Evolutionary conservation across 257 asterid species (phyloP), one percentile per base, ranked within the genome.

Genomic region (Scutellaria galericulata): DNA sequence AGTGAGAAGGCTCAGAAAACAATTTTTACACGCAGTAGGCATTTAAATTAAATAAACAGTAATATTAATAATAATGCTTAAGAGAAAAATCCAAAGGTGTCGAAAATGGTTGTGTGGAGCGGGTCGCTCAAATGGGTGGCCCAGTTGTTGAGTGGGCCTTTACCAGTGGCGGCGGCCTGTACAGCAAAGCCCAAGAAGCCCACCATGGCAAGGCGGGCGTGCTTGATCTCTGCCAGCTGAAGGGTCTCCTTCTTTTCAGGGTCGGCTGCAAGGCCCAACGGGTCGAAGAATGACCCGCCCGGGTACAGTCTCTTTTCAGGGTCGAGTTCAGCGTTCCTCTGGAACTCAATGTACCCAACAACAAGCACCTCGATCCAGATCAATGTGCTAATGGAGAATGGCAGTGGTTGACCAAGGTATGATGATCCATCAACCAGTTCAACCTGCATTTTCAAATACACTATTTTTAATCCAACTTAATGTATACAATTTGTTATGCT

Each of bases 111-210:
- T 3, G 98, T 93, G 96, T 93, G 98, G 77, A 93, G 98, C 42
- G 98, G 98, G 86, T 93, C 98, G 64, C 98, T 90, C 93, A 93
- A 79, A 53, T 93, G 98, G 84, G 98, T 93, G 2, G 81, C 97
- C 97, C 97, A 93, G 84, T 90, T 93, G 91, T 90, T 93, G 22
- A 93, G 96, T 45, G 98, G 98, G 24, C 98, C 98, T 82, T 93
- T 90, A 7, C 98, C 98, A 1, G 98, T 93, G 58, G 96, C 96
- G 4, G 96, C 96, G 5, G 98, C 98, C 73, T 93, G 98, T 44
- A 88, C 96, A 0, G 97, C 98, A 46, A 95, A 95, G 12, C 99
- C 99, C 58, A 95, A 76, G 85, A 90, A 92, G 2, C 48, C 99
- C 74, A 95, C 96, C 99, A 95, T 95, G 31, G 99, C 99, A 0